Conservation (phyloP, 1,139 yeast species). For the Pichia sp. region DNA sequence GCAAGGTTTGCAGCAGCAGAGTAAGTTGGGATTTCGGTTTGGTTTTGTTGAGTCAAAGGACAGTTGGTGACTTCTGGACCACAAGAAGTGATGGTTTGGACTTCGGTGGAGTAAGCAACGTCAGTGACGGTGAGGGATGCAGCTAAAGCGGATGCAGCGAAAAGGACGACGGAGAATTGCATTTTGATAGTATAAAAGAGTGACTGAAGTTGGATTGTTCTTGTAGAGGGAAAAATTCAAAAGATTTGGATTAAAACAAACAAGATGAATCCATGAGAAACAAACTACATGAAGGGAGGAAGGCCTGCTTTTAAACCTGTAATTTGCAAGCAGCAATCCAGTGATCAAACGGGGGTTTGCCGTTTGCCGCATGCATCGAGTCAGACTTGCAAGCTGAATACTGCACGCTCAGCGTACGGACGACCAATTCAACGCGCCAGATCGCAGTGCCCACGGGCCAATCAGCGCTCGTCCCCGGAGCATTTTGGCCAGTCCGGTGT, state of each 20-base stretch:
- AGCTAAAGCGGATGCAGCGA: slow-evolving; percentile 18
- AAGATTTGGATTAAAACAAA: too few species aligned
- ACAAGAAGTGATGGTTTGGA: slow-evolving; percentile 20
- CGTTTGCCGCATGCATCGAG: too few species aligned
- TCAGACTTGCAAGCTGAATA: too few species aligned
- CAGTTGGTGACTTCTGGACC: slow-evolving; percentile 14
- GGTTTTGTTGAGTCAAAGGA: slow-evolving; percentile 13
- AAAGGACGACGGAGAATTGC: slow-evolving; percentile 19
- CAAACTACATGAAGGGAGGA: too few species aligned
- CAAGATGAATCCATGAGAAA: too few species aligned
- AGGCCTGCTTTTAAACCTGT: background rate
- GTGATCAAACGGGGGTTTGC: too few species aligned
- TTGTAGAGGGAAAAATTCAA: slow-evolving; percentile 1
- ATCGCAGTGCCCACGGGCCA: too few species aligned
- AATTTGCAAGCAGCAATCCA: too few species aligned
- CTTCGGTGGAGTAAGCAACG: slow-evolving; percentile 12
- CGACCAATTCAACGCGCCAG: too few species aligned
- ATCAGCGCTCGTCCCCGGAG: too few species aligned
- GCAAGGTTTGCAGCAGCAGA: slow-evolving; percentile 18
- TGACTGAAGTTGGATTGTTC: slow-evolving; percentile 15
- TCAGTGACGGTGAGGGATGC: slow-evolving; percentile 13
- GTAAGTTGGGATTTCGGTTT: slow-evolving; percentile 14
- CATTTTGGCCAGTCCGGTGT: too few species aligned
- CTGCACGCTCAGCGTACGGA: too few species aligned
- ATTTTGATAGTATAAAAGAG: slow-evolving; percentile 15